Base-by-base conservation (phyloP, 73 alveolate genomes). In the Paramecium octaurelia region DNA sequence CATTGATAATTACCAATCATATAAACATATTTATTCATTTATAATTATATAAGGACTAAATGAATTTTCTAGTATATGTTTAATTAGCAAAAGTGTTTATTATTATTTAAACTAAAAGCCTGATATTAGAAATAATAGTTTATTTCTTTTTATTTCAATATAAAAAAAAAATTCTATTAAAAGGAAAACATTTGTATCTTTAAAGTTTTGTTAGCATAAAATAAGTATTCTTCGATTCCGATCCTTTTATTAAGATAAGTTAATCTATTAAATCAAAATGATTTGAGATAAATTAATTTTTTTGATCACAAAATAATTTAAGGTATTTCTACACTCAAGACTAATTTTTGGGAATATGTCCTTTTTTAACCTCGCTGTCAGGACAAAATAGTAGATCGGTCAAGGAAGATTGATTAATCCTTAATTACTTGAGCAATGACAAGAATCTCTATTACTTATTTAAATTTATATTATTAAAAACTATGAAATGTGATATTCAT, bases 401-500 rank as follows among this genome's bases (percentile, higher is more conserved):
- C 10, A 40, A 40, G 14, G 14, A 6, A 40, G 1, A 6, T 40
- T 7, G 16, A 7, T 40, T 5, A 0, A 40, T 8, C 48, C 8
- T 40, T 7, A 40, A 48, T 48, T 48, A 48, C n/a, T 54, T 18
- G 35, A 54, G 0, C 29, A 68, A 12, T 27, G 27, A 68, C 46
- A 24, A 1, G 9, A 68, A 27, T 1, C 14, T 20, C 23, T 8
- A 73, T 1, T 31, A 36, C 35, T 34, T 34, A 73, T 36, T 29
- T 35, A 9, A n/a, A 38, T 73, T 36, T 18, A 73, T 38, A 73
- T 36, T 40, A 73, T 29, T 36, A 73, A 29, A 14, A 73, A 35
- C n/a, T 35, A 73, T 73, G 87, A 73, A 73, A 73, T 73, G 70
- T 24, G 75, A 80, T 80, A 20, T 80, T 21, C 75, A 44, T 24